Percentiles rank a stretch among this genome's conserved stretches.
Conservation (phyloP, 148 eudicot species). For the Amaranthus cruentus region DNA sequence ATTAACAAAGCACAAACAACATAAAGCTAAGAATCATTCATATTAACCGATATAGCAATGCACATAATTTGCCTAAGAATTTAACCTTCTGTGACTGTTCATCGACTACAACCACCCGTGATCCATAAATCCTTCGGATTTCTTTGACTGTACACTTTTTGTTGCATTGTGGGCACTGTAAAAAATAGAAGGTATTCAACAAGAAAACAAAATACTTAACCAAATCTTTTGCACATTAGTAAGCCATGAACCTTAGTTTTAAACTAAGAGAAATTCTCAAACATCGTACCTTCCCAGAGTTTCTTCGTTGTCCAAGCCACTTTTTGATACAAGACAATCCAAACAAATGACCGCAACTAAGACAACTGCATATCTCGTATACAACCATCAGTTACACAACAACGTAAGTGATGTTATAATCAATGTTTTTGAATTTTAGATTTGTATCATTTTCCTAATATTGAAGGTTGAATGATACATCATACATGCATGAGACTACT, state of each 20-base stretch:
- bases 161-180: constrained; percentile 94
- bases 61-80: not conserved
- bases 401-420: not conserved
- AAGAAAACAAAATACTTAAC: not conserved
- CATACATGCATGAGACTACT: too few species aligned
- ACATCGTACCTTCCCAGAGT: constrained; percentile 58
- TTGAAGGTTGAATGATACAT: too few species aligned
- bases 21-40: constrained; percentile 4
- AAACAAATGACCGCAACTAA: constrained; percentile 89
- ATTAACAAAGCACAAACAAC: constrained; percentile 1
- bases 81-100: constrained; percentile 69
- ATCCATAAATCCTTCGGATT: constrained; percentile 74
- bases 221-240: not conserved
- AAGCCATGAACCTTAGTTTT: not conserved
- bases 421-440: too few species aligned
- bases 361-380: constrained; percentile 50
- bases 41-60: not conserved
- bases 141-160: constrained; percentile 62
- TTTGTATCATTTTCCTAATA: too few species aligned
- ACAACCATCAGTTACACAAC: constrained; percentile 6
- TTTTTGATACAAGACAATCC: constrained; percentile 76
- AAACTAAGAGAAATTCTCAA: not conserved
- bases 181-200: constrained; percentile 6
- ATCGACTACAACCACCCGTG: constrained; percentile 64
- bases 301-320: constrained; percentile 60